Evolutionary conservation across 2,329 filamentous ascomycete species (phyloP), one percentile per base, ranked within the genome.

Genomic region (Verticillium nubilum): DNA sequence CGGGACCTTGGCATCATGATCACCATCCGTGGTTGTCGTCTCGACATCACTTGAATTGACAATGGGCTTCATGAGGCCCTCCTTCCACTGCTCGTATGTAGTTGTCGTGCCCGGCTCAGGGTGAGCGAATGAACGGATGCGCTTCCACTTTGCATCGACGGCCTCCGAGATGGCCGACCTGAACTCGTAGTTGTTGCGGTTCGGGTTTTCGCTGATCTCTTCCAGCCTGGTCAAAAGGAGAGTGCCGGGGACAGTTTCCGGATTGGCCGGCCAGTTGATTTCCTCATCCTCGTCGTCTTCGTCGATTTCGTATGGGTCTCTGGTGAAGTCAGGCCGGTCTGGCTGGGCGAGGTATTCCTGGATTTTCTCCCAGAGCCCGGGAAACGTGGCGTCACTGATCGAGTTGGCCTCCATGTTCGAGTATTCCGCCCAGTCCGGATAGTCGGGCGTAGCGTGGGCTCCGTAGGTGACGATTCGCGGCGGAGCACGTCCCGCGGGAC

Each of bases 261-360:
- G 37, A n/a, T n/a, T n/a, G 7, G n/a, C 37, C 9, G 37, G 37
- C 37, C 37, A 47, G 37, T 47, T 47, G 37, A 47, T 9, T 12
- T 59, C 50, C 12, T 37, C 60, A 13, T 54, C 23, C 15, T 53
- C 62, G 25, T 61, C 56, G 23, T 60, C 59, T 12, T 60, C 60
- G n/a, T 47, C 56, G 23, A 60, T 58, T 10, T 60, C 60, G n/a
- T 47, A n/a, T 2, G 37, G 35, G 17, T 50, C 26, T 9, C 56
- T n/a, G 1, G n/a, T 5, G 9, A 54, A 52, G 10, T n/a, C 50
- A 0, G 52, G 25, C 9, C 26, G 52, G 3, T 54, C 52, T 12
- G 52, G 52, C 29, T 54, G 25, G 25, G 26, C 27, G 25, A 28
- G 52, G 15, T 54, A 54, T 2, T 15, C 26, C 52, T 54, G 7